A percentile compares a stretch with the other conserved stretches of the same genome.
phyloP scores from a whole-genome alignment of 441 rosid genomes.

The Jatropha multifida region DNA sequence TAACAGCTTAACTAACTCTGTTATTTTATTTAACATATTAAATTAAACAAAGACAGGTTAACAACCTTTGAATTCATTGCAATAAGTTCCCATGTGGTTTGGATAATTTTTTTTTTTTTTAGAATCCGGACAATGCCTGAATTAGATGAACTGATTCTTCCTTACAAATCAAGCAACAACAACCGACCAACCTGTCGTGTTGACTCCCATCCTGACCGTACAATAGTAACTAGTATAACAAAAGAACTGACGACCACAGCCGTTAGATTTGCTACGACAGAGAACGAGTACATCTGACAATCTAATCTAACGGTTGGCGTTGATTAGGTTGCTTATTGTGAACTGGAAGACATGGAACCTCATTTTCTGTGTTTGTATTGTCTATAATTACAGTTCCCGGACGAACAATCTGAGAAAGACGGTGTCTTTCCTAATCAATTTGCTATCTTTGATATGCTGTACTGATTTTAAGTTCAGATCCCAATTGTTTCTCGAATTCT shows the following conservation, averaged over 20 bases:
- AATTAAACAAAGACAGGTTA: neutral
- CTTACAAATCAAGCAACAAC: constrained; percentile 20
- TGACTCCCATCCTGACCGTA: constrained; percentile 9
- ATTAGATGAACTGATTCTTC: constrained; percentile 5
- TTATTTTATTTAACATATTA: no score
- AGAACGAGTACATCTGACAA: neutral
- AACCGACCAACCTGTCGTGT: constrained; percentile 17
- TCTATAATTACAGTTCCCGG: neutral
- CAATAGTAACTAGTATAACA: neutral
- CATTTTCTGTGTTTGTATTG: neutral
- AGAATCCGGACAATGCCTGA: no score
- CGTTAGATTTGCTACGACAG: constrained; percentile 12
- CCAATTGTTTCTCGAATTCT: neutral
- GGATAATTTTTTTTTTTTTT: neutral
- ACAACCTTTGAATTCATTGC: neutral
- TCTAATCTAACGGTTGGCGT: constrained; percentile 19
- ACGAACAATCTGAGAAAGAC: neutral
- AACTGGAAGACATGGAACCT: neutral
- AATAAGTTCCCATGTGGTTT: neutral
- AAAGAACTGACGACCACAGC: neutral
- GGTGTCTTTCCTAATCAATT: neutral
- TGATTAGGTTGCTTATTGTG: neutral
- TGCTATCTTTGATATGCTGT: neutral
- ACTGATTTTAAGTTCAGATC: neutral
- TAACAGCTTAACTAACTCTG: no score